Percentiles rank a stretch among this genome's conserved stretches.
phyloP scores from a whole-genome alignment of 352 stramenopile species.

The Plasmopara halstedii region DNA sequence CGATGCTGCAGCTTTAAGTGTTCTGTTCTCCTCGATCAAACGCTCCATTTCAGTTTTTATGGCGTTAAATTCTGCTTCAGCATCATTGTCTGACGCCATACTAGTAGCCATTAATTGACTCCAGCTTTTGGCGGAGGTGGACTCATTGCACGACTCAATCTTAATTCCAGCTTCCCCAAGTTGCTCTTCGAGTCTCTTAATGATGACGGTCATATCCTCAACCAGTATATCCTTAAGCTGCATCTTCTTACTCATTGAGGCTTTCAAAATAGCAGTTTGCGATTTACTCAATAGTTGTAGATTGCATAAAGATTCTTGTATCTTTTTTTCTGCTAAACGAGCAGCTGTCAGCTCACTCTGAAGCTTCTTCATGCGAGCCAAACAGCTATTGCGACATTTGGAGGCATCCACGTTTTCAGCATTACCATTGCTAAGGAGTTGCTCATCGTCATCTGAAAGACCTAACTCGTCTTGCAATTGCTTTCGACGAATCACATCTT shows the following conservation, averaged over 20 bases:
- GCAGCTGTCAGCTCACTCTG: constrained; percentile 50
- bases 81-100: constrained; percentile 29
- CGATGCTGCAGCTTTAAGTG: constrained; percentile 21
- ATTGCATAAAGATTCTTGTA: constrained; percentile 73
- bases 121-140: constrained; percentile 12
- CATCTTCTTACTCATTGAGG: constrained; percentile 75
- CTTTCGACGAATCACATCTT: constrained; percentile 41
- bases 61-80: constrained; percentile 45
- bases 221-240: constrained; percentile 56
- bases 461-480: constrained; percentile 64
- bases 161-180: constrained; percentile 39
- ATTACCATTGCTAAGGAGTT: constrained; percentile 3
- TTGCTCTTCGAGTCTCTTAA: constrained; percentile 60
- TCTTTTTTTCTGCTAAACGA: constrained; percentile 58
- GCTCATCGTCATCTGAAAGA: constrained; percentile 52
- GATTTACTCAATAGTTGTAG: constrained; percentile 80
- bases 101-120: constrained; percentile 22
- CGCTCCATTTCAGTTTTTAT: constrained; percentile 74
- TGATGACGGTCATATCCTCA: constrained; percentile 51
- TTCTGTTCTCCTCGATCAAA: constrained; percentile 62
- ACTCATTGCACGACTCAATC: constrained; percentile 38
- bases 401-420: constrained; percentile 1
- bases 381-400: neutral
- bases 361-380: constrained; percentile 45
- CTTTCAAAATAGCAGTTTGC: constrained; percentile 78